phyloP scores from a whole-genome alignment of 148 eudicot genomes.

The Hydrangea macrophylla region DNA sequence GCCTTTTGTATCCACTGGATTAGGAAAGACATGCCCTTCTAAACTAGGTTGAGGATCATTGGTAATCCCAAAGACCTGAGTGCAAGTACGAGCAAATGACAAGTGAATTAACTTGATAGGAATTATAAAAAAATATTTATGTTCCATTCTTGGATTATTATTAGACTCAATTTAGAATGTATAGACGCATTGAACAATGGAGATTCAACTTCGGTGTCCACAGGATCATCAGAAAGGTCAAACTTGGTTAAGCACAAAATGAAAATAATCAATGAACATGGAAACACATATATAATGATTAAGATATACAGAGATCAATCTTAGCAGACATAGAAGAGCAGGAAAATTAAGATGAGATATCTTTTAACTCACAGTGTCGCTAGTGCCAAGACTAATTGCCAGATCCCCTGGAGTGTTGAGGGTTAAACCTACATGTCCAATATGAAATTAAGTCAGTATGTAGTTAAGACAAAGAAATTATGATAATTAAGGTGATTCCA shows the following conservation, averaged over 20 bases:
- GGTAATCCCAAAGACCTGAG: slow-evolving; percentile 83
- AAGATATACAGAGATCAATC: not conserved
- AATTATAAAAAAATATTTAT: not conserved
- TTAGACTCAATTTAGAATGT: not conserved
- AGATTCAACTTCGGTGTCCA: not conserved
- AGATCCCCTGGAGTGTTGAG: slow-evolving; percentile 89
- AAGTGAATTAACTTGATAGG: not conserved
- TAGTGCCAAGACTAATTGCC: slow-evolving; percentile 95
- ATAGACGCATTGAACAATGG: not conserved
- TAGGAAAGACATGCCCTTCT: slow-evolving; percentile 95
- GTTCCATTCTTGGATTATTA: not conserved
- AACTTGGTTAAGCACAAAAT: not conserved
- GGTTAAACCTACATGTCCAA: slow-evolving; percentile 61
- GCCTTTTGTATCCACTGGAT: slow-evolving; percentile 79
- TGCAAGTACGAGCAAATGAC: slow-evolving; percentile 1
- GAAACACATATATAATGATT: not conserved
- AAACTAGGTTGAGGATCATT: slow-evolving; percentile 66
- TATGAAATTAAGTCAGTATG: not conserved
- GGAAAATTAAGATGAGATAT: not conserved
- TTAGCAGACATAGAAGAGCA: not conserved
- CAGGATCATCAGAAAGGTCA: not conserved
- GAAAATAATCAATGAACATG: not conserved
- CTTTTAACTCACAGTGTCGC: slow-evolving; percentile 81
- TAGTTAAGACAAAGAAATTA: not conserved
- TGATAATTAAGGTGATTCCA: not conserved